Evolutionary conservation across 768 basidiomycete species (phyloP), one percentile per base, ranked within the genome.

Genomic region (Lentinula boryana): DNA sequence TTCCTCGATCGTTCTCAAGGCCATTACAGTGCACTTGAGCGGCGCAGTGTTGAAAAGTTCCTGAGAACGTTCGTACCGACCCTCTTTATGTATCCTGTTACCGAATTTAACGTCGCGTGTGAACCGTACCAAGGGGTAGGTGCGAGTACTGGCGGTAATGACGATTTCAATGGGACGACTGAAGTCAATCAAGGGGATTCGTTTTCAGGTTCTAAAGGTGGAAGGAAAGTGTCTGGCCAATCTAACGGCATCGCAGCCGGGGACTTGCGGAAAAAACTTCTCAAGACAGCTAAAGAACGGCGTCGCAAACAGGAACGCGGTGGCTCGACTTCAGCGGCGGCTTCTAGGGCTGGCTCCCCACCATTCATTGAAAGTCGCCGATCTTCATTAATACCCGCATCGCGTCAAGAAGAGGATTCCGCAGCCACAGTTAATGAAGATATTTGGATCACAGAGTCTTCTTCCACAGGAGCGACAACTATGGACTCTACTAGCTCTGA

Each of bases 1-100:
- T 98, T 92, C 77, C 80, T 99, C 66, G 96, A 98, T 67, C 92
- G 89, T 69, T 88, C 89, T 51, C 85, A 87, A 65, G 84, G 81
- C 15, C 82, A 84, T 60, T 92, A 92, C 72, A 89, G 86, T 62
- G 73, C 80, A 2, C 78, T 80, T 56, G 96, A 98, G 75, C 84
- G 93, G 49, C 85, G 90, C 49, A 79, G 83, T 33, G 85, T 98
- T 44, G 97, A 98, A 70, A 80, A 80, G 52, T 95, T 95, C 74
- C 77, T 99, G 35, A 84, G 91, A 38, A 77, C 83, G 9, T 95
- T 98, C 71, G 79, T 98, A 51, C 93, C 95, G 9, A 74, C 86
- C 36, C 77, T 98, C 33, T 93, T 87, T 78, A 88, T 79, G 83
- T 80, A 80, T 70, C 81, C 81, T 46, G 79, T 77, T 52, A 82